These are phyloP conservation scores for Salix suchowensis DNA, from an alignment of 345 rosid genomes.

Conservation along the genomic window DNA sequence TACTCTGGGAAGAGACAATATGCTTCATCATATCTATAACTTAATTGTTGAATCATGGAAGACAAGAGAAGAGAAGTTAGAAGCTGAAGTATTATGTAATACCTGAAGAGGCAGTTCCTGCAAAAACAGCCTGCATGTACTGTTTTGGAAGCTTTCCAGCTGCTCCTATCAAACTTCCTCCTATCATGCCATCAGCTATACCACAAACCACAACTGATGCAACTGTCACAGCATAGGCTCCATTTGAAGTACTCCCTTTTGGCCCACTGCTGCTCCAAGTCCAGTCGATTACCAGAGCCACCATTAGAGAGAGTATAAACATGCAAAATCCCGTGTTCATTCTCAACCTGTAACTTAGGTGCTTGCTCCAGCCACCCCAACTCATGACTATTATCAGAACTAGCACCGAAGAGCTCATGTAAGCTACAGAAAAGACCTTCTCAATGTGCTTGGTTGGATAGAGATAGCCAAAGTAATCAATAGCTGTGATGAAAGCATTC, in stretches of 20 bases:
- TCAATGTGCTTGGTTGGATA: conserved; percentile 69
- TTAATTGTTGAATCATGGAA: background rate
- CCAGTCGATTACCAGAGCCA: conserved; percentile 66
- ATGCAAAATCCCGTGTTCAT: conserved; percentile 78
- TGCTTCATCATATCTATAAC: background rate
- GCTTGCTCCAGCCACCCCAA: conserved; percentile 53
- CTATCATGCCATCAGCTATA: conserved; percentile 82
- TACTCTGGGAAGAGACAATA: background rate
- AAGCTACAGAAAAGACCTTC: conserved; percentile 84
- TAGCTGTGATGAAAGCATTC: conserved; percentile 88
- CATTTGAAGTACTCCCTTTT: conserved; percentile 19
- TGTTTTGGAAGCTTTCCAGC: conserved; percentile 83
- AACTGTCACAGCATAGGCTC: conserved; percentile 46
- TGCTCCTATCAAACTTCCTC: conserved; percentile 78
- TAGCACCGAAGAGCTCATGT: conserved; percentile 74
- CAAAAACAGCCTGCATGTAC: conserved; percentile 94
- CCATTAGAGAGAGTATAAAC: conserved; percentile 69
- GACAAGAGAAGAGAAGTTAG: background rate
- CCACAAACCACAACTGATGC: conserved; percentile 72
- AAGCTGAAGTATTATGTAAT: background rate
- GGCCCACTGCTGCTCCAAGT: conserved; percentile 25
- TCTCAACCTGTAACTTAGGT: conserved; percentile 48
- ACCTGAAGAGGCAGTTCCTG: conserved; percentile 98
- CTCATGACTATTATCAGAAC: conserved; percentile 56
- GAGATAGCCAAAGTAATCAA: conserved; percentile 69